Conservation (phyloP, 768 basidiomycete species). For the Termitomyces heimii region DNA sequence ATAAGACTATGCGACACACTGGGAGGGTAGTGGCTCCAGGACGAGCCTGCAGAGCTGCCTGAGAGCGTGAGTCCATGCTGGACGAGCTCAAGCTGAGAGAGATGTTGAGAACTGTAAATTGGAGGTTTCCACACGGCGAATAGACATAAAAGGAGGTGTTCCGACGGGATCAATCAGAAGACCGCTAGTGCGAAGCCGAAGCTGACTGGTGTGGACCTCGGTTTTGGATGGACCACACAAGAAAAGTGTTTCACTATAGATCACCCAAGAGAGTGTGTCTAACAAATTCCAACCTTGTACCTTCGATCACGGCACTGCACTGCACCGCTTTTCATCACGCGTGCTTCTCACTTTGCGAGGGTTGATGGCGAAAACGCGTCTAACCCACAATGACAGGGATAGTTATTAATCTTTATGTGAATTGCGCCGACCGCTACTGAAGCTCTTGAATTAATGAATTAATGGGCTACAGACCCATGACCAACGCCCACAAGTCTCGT, state of each 20-base stretch:
- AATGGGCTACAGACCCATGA: background rate
- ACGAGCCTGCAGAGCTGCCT: constrained; percentile 16
- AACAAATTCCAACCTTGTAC: background rate
- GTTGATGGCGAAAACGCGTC: background rate
- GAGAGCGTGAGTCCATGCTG: constrained; percentile 19
- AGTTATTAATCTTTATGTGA: background rate
- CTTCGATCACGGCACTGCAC: background rate
- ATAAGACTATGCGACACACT: background rate
- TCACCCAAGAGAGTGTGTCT: background rate
- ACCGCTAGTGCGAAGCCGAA: background rate
- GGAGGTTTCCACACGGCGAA: background rate
- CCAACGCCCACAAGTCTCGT: background rate
- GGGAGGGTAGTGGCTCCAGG: constrained; percentile 18
- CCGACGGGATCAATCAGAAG: constrained; percentile 5
- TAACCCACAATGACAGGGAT: background rate
- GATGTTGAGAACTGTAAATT: background rate
- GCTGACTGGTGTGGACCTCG: background rate
- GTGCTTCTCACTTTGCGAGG: no score
- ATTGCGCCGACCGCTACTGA: background rate
- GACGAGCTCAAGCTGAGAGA: background rate
- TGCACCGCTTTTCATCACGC: background rate
- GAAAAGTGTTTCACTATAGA: background rate
- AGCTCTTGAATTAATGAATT: background rate
- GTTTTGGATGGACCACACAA: background rate
- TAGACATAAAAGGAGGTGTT: constrained; percentile 1